phyloP scores from a whole-genome alignment of 495 filamentous ascomycete genomes.

The Neurospora sp. region DNA sequence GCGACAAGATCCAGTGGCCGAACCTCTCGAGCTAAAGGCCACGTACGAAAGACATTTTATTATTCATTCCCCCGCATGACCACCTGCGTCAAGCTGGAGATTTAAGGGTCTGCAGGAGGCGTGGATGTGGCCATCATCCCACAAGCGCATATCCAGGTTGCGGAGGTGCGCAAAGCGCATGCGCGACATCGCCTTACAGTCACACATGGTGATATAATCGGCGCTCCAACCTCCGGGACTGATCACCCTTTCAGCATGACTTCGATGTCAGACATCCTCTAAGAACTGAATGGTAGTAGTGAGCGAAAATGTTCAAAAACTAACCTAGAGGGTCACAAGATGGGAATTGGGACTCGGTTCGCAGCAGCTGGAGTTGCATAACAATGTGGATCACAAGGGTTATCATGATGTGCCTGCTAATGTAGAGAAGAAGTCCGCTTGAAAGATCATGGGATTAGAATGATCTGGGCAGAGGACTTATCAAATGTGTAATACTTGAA shows the following conservation, averaged over 20 bases:
- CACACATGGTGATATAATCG: background rate
- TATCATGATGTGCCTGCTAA: background rate
- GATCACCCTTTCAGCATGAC: background rate
- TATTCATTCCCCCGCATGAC: background rate
- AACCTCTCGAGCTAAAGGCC: constrained; percentile 8
- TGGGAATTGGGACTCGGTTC: background rate
- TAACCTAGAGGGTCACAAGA: background rate
- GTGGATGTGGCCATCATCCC: background rate
- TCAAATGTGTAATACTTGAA: background rate
- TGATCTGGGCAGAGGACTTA: background rate
- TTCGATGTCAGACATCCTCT: background rate
- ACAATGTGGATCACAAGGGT: background rate
- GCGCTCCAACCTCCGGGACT: background rate
- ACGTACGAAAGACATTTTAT: background rate
- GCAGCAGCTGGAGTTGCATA: background rate
- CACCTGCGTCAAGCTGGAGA: background rate
- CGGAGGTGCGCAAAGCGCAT: background rate
- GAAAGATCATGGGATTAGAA: background rate
- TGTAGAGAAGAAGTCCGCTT: background rate
- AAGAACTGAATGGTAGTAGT: background rate
- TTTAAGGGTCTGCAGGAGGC: background rate
- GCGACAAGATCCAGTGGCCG: constrained; percentile 25
- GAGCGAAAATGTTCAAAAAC: background rate
- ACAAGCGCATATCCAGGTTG: background rate
- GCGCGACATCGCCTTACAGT: background rate